phyloP scores from a whole-genome alignment of 2,329 filamentous ascomycete genomes.

The Verticillium dahliae region DNA sequence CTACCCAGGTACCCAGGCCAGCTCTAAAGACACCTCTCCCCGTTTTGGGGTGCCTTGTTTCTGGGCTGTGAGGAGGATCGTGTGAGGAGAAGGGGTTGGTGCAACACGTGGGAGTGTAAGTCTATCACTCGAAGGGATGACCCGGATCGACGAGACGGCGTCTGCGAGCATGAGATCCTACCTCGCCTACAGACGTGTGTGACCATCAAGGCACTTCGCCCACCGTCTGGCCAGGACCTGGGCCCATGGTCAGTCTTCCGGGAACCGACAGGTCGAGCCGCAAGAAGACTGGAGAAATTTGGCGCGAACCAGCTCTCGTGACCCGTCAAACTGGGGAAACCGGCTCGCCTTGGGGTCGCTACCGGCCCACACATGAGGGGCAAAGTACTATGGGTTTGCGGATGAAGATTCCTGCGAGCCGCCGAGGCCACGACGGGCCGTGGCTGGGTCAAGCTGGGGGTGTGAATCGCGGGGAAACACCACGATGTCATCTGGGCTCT shows the following conservation, averaged over 20 bases:
- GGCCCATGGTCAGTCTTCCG: neutral
- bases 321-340: neutral
- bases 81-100: no score
- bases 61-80: neutral
- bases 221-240: neutral
- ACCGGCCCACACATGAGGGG: neutral
- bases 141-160: neutral
- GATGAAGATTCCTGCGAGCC: slow-evolving; percentile 1
- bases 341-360: no score
- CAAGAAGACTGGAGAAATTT: neutral
- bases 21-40: neutral
- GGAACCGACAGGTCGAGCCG: neutral
- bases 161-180: neutral
- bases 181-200: neutral
- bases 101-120: neutral
- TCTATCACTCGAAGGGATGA: neutral
- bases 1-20: neutral
- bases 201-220: neutral
- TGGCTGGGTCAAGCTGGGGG: neutral
- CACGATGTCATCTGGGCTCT: neutral
- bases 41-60: neutral
- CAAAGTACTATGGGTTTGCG: slow-evolving; percentile 2
- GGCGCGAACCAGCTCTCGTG: neutral
- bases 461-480: neutral
- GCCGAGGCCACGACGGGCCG: neutral